A percentile compares a stretch with the other conserved stretches of the same genome.
phyloP scores from a whole-genome alignment of 176 grass and related monocot species.

The Saccharum spontaneum region DNA sequence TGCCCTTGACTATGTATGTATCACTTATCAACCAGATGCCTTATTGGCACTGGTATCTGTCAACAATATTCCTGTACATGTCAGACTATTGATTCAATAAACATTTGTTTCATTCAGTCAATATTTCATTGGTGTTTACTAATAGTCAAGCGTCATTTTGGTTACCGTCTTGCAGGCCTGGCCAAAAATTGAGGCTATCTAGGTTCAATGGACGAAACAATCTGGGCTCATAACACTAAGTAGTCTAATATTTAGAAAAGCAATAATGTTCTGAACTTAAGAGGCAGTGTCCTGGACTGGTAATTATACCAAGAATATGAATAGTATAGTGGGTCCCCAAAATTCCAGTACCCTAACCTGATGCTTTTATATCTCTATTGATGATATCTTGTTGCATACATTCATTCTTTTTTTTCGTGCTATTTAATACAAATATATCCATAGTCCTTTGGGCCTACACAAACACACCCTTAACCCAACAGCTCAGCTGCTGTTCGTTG shows the following conservation, averaged over 20 bases:
- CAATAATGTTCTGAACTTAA: neutral
- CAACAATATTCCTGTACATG: neutral
- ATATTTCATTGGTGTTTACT: too few relatives aligned
- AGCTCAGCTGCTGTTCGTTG: too few relatives aligned
- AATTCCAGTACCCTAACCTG: neutral
- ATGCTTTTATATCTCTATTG: neutral
- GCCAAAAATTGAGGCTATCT: neutral
- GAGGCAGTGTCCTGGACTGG: neutral
- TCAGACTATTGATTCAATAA: neutral
- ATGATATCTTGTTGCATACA: too few relatives aligned
- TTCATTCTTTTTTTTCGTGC: too few relatives aligned
- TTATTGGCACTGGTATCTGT: neutral
- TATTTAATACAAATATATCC: too few relatives aligned
- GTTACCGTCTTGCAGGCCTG: neutral
- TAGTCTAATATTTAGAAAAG: neutral
- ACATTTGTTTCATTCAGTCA: neutral
- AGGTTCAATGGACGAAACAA: neutral
- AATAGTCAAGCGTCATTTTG: neutral
- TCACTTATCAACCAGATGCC: neutral
- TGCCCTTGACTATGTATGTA: too few relatives aligned
- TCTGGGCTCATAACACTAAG: neutral
- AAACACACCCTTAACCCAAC: too few relatives aligned
- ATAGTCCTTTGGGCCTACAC: too few relatives aligned
- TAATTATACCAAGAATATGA: neutral
- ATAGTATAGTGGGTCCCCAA: neutral